phyloP scores from a whole-genome alignment of 2,329 filamentous ascomycete species.

The Fusarium sacchari region DNA sequence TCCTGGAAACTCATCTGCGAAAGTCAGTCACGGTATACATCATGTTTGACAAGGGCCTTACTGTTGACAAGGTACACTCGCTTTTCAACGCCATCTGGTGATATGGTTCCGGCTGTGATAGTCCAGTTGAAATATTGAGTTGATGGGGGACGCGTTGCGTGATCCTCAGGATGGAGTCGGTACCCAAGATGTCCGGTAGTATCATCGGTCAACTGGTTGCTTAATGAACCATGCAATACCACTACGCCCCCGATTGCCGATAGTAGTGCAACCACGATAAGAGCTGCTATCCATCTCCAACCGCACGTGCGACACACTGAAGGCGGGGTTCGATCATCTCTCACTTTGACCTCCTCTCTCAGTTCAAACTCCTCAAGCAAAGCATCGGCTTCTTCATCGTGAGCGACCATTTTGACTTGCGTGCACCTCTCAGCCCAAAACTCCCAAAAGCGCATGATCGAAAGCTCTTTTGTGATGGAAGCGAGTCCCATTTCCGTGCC shows the following conservation, averaged over 20 bases:
- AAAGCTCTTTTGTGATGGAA: not conserved
- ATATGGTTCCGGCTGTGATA: not conserved
- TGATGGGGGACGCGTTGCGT: not conserved
- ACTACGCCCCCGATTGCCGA: not conserved
- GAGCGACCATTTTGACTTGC: slow-evolving; percentile 1
- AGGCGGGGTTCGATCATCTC: not conserved
- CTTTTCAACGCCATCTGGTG: slow-evolving; percentile 5
- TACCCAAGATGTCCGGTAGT: not conserved
- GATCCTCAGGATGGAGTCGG: not conserved
- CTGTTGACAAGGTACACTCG: not conserved
- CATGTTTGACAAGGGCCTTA: not conserved
- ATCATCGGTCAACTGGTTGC: fast-evolving
- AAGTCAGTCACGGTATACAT: fast-evolving
- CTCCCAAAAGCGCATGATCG: not conserved
- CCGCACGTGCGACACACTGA: not conserved
- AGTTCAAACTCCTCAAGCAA: slow-evolving; percentile 6
- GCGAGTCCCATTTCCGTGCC: not conserved
- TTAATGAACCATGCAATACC: not conserved
- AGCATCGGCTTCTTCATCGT: slow-evolving; percentile 13
- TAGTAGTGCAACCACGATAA: not conserved
- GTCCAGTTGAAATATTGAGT: not conserved
- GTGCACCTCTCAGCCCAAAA: not conserved
- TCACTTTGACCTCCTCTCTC: not conserved
- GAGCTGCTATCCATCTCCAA: not conserved
- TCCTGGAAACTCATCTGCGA: not conserved